A percentile compares a stretch with the other conserved stretches of the same genome.
phyloP scores from a whole-genome alignment of 352 stramenopile genomes.

The Globisporangium emineosum region DNA sequence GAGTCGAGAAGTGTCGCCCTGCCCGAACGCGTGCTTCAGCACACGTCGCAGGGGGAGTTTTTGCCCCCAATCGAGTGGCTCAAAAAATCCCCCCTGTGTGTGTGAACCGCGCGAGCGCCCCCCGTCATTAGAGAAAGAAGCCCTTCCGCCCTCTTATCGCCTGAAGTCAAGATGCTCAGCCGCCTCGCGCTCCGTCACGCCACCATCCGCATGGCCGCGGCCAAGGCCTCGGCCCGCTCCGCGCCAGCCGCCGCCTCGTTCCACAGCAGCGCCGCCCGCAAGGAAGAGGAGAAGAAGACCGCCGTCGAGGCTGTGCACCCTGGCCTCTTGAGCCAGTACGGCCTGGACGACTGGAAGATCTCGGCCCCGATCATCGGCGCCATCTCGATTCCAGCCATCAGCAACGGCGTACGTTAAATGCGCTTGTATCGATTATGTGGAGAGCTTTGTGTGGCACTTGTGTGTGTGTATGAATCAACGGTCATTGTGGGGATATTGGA shows the following conservation, averaged over 20 bases:
- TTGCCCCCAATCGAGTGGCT: slow-evolving; percentile 13
- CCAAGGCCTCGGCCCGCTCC: slow-evolving; percentile 27
- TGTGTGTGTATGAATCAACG: background rate
- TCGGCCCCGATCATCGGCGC: slow-evolving; percentile 68
- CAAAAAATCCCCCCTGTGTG: slow-evolving; percentile 13
- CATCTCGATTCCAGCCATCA: slow-evolving; percentile 70
- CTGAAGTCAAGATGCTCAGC: slow-evolving; percentile 49
- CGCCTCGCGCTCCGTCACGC: slow-evolving; percentile 69
- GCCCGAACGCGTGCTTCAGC: too few relatives aligned
- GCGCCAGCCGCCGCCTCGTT: slow-evolving; percentile 30
- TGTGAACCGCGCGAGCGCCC: background rate
- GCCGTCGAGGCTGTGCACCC: slow-evolving; percentile 38
- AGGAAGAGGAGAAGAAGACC: slow-evolving; percentile 49
- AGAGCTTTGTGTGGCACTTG: too few relatives aligned
- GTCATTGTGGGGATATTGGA: background rate
- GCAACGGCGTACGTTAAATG: slow-evolving; percentile 62
- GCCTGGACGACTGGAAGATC: slow-evolving; percentile 85
- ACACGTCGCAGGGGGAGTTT: too few relatives aligned
- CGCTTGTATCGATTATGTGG: too few relatives aligned
- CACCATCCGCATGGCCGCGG: slow-evolving; percentile 41
- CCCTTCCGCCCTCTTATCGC: slow-evolving; percentile 8
- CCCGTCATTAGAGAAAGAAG: slow-evolving; percentile 18
- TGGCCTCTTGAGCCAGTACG: slow-evolving; percentile 58
- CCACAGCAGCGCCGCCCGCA: slow-evolving; percentile 53
- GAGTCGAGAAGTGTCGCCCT: too few relatives aligned